Base-by-base conservation (phyloP, 345 rosid genomes). In the Acer yangbiense region DNA sequence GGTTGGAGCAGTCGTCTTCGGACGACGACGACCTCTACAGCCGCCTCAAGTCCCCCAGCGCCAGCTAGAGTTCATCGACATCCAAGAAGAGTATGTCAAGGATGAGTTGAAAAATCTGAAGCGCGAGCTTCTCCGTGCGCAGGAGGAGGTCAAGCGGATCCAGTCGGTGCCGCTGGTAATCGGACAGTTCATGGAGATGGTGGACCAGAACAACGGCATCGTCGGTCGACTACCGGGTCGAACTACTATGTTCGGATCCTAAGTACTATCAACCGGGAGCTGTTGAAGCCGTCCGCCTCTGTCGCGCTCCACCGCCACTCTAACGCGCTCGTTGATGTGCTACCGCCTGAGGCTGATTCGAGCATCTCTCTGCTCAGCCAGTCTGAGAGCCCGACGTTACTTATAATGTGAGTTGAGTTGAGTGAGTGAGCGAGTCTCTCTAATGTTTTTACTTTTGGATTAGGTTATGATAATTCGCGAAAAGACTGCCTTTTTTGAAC, bases 131-230 rank as follows among this genome's bases (percentile, higher is more conserved):
- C 88, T 93, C 21, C 86, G 99, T 17, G 98, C 99, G 11, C 97
- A 95, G 86, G 99, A 95, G 71, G 99, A 95, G 90, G 99, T 95
- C 65, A 95, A 95, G 81, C 87, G 99, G 79, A 95, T 95, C 82
- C 98, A 95, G 77, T 95, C 99, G 55, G 99, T 95, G 60, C 99
- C 99, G 9, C 82, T 95, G 2, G 99, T 95, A 18, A 93, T 95
- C 13, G 99, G 99, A 6, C 99, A 96, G 83, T 96, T 96, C 85
- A 96, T 96, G 99, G 99, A 96, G 89, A 96, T 96, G 99, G 99
- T 96, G 7, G 98, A 96, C 83, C 97, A 91, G 87, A 96, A 94
- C 85, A 91, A 96, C 83, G 99, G 99, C 46, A 96, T 96, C 71
- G 99, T 96, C 4, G 99, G n/a, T 96, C 99, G 67, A 96, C 99